Base-by-base conservation (phyloP, 768 basidiomycete genomes). In the Baorangia bicolor region DNA sequence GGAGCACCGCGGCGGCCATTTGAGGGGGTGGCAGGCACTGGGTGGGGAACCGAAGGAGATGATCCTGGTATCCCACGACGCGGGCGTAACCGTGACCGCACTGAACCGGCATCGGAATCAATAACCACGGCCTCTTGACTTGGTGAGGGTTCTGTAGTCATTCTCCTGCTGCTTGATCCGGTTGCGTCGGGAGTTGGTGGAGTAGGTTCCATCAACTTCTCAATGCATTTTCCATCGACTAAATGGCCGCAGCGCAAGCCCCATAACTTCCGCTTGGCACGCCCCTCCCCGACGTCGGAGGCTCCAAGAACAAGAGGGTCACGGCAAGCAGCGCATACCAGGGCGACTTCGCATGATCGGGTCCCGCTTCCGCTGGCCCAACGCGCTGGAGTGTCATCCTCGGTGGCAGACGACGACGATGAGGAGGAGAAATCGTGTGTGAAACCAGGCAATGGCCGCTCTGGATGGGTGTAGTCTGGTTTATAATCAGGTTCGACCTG, bases 201-300 rank as follows among this genome's bases (percentile, higher is more conserved):
- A 35, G 37, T 46, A 2, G 83, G 87, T 34, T 74, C 69, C 66
- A 85, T 83, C 46, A 92, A 60, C 59, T 78, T 75, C 56, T 78
- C 78, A 2, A 87, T 70, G 60, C 90, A 92, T 67, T 86, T 88
- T 46, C 88, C 90, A 59, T 92, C 90, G 0, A 92, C 77, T 62
- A 92, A 69, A 65, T 92, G 90, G 0, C 90, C 90, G 49, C 90
- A 92, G 38, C 87, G 75, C 56, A 92, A 70, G 2, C 80, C 83
- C 90, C 88, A 92, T 9, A 92, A 71, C 40, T 81, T 78, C 50
- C 77, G 73, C 35, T 70, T 70, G 38, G 73, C 73, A 38, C 72
- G 75, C 34, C 82, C 83, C 42, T 76, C 71, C 16, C 74, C 71
- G n/a, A 83, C 73, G 13, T 77, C 79, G 2, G 75, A 74, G 44